Evolutionary conservation across 768 basidiomycete genomes (phyloP), one percentile per base, ranked within the genome.

Genomic region (Hericium alpestre): DNA sequence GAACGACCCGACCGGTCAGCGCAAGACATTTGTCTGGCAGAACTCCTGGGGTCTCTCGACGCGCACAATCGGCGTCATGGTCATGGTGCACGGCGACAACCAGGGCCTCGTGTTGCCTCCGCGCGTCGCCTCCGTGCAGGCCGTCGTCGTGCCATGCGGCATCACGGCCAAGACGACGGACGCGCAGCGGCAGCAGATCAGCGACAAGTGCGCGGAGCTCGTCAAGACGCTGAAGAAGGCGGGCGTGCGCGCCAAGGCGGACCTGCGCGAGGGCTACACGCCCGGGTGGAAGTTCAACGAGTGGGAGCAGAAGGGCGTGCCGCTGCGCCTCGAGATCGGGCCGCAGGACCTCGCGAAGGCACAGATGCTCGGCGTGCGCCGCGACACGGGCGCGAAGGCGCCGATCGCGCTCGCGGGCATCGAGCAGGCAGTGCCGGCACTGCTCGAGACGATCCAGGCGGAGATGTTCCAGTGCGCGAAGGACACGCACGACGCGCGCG

Each of bases 211-310:
- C 67, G 82, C 86, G 48, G 82, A 85, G 59, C 79, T 96, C 58
- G 91, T 88, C 39, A 75, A 78, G 67, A 79, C 74, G 22, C 73
- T 99, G 60, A 80, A 82, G 70, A 83, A 82, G 64, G 77, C 76
- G 7, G 93, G 83, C 49, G 70, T 98, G 61, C 78, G 89, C 60
- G 90, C 90, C 38, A 91, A 86, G 71, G 91, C 91, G 1, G 96
- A 99, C 74, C 74, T 93, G 60, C 76, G 95, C 58, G 96, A 98
- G 3, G 93, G 90, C 8, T 96, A 98, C 71, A 98, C 95, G 32
- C 96, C 96, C 9, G 96, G 96, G 32, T 98, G 87, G 76, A 99
- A 99, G 74, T 99, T 96, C 77, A 96, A 97, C 68, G 92, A 98
- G 66, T 97, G 95, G 93, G 96, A 99, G 75, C 87, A 97, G 73